phyloP scores from a whole-genome alignment of 2,329 filamentous ascomycete species.

The Pseudohalonectria lignicola region DNA sequence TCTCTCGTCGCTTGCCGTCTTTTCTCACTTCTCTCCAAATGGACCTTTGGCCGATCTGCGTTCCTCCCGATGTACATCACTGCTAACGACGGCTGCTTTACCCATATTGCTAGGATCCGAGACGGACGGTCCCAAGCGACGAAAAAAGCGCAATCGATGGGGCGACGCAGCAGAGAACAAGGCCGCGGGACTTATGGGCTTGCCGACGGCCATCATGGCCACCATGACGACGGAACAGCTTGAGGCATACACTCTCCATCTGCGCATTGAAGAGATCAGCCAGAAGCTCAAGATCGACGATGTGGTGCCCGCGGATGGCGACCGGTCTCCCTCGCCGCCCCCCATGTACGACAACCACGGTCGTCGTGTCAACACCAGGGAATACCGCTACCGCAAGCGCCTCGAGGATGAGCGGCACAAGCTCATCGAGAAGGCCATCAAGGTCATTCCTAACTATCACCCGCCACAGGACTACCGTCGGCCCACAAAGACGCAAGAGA shows the following conservation, averaged over 20 bases:
- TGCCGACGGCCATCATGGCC: conserved; percentile 90
- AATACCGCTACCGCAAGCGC: conserved; percentile 95
- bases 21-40: no score
- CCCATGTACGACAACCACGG: conserved; percentile 99
- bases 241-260: conserved; percentile 89
- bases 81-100: background rate
- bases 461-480: conserved; percentile 97
- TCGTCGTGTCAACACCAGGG: conserved; percentile 97
- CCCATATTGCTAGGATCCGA: conserved; percentile 29
- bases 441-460: conserved; percentile 98
- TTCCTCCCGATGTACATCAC: no score
- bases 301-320: conserved; percentile 92
- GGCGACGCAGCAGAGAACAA: conserved; percentile 97
- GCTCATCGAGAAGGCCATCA: conserved; percentile 97
- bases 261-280: conserved; percentile 98
- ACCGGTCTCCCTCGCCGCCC: conserved; percentile 91
- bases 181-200: conserved; percentile 92
- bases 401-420: conserved; percentile 99
- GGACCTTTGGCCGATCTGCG: no score
- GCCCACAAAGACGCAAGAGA: conserved; percentile 99
- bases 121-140: conserved; percentile 69
- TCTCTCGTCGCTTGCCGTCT: conserved; percentile 8
- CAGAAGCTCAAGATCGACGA: conserved; percentile 99
- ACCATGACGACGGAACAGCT: conserved; percentile 98
- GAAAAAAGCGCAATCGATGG: conserved; percentile 99